These are phyloP conservation scores for Fusarium falciforme DNA, from an alignment of 2,329 filamentous ascomycete genomes.

Conservation along the genomic window DNA sequence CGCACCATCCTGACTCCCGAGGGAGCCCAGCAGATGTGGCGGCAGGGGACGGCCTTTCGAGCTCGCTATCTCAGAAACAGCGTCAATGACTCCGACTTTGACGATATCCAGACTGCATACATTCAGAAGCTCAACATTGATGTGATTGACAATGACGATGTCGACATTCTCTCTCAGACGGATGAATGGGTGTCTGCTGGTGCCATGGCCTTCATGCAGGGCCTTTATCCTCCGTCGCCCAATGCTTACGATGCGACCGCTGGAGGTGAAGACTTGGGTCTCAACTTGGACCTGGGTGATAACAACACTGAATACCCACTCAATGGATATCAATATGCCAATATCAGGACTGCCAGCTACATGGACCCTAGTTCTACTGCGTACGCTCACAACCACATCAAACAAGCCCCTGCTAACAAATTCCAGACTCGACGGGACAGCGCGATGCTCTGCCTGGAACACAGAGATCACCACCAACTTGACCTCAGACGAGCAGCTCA, in stretches of 20 bases:
- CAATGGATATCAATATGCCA: conserved; percentile 84
- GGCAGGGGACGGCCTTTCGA: conserved; percentile 61
- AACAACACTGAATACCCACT: conserved; percentile 73
- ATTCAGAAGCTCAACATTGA: conserved; percentile 57
- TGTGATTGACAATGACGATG: conserved; percentile 61
- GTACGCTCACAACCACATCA: conserved; percentile 48
- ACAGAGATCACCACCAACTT: conserved; percentile 45
- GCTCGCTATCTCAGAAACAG: conserved; percentile 58
- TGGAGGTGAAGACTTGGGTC: conserved; percentile 56
- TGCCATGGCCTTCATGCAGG: conserved; percentile 83
- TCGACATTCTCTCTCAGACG: conserved; percentile 55
- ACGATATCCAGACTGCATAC: conserved; percentile 44
- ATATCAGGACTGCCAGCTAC: conserved; percentile 65
- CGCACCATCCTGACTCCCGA: conserved; percentile 59
- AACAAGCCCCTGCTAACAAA: neutral
- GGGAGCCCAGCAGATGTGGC: conserved; percentile 64
- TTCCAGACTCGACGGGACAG: conserved; percentile 53
- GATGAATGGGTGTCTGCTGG: conserved; percentile 70
- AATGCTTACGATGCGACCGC: conserved; percentile 43
- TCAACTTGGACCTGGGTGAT: conserved; percentile 48
- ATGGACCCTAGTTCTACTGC: conserved; percentile 58
- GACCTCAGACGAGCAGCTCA: conserved; percentile 38
- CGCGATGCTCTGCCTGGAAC: conserved; percentile 53
- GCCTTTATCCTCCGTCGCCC: conserved; percentile 80
- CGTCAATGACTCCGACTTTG: conserved; percentile 39